A percentile compares a stretch with the other conserved stretches of the same genome.
These are phyloP conservation scores for Copromyces sp. DNA, from an alignment of 495 filamentous ascomycete species.

Conservation along the genomic window DNA sequence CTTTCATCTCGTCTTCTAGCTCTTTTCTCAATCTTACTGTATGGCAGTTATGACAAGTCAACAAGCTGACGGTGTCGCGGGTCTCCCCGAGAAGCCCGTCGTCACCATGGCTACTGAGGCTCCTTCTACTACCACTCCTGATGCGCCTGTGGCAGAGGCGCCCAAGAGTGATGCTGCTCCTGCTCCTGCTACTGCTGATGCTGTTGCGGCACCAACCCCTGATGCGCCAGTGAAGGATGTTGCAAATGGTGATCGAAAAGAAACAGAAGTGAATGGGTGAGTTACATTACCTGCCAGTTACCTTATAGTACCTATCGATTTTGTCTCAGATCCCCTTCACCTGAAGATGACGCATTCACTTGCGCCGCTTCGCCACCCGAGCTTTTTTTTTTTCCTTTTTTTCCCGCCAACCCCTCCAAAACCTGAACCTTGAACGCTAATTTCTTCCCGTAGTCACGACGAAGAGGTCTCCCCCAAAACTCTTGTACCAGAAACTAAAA, in stretches of 20 bases:
- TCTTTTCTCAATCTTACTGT: slow-evolving; percentile 15
- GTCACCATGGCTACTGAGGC: slow-evolving; percentile 31
- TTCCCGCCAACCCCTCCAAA: not conserved
- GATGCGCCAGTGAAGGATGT: slow-evolving; percentile 29
- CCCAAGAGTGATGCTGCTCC: not conserved
- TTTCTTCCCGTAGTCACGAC: not conserved
- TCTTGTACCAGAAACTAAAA: not conserved
- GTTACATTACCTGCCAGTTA: slow-evolving; percentile 3
- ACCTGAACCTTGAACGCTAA: not conserved
- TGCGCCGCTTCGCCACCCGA: not conserved
- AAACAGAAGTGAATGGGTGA: slow-evolving; percentile 22
- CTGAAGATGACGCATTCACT: not conserved
- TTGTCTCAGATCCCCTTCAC: not conserved
- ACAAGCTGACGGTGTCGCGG: slow-evolving; percentile 28
- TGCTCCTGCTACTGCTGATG: not conserved
- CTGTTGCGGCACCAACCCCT: not conserved
- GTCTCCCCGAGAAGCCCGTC: slow-evolving; percentile 39
- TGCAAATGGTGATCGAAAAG: slow-evolving; percentile 9
- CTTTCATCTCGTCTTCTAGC: slow-evolving; percentile 22
- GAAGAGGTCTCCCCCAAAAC: not conserved
- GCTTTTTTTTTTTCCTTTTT: too few relatives aligned
- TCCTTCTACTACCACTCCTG: not conserved
- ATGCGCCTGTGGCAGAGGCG: not conserved
- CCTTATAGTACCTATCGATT: not conserved
- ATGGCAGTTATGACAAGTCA: slow-evolving; percentile 50